Base-by-base conservation (phyloP, 106 monocot genomes). In the Apostasia ramifera region DNA sequence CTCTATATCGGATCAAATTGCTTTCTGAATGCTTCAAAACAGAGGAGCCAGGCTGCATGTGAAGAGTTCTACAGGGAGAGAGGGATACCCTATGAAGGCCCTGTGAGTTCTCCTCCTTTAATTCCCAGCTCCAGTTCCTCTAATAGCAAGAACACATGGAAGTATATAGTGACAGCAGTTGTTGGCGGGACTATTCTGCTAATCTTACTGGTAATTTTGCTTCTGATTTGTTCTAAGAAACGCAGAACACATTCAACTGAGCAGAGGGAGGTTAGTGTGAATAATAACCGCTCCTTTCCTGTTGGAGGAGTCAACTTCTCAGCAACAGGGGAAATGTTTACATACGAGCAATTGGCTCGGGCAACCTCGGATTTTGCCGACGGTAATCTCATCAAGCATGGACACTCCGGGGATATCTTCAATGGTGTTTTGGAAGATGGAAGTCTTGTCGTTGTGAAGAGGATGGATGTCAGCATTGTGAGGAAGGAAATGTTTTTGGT, bases 341-440 rank as follows among this genome's bases (percentile, higher is more conserved):
- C 72, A 11, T 87, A 79, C 40, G 87, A 92, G 41, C 81, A 90
- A 49, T 66, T 97, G 78, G 47, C 81, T 13, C 69, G 56, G 59
- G 92, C 87, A 0, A 87, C 97, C 0, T 73, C 69, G n/a, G 74
- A 77, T 46, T 92, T 97, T 38, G 68, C 68, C 6, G 83, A 81
- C 5, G 10, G 57, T 2, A 92, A 85, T 46, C 86, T 92, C 49
- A 81, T 89, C 54, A 92, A 87, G 70, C 84, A 79, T 14, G 97
- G 97, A 26, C 92, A 89, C 54, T 89, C 89, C 2, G 97, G 97
- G 1, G 89, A 92, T 51, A 63, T 97, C 47, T 97, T 83, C 70
- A 69, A 66, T 57, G 97, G 92, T 13, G 64, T 76, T 47, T 77
- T 97, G 70, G 81, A 92, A 59, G 76, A 78, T 52, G 92, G 89